Conservation (phyloP, 2,329 filamentous ascomycete genomes). For the Phyllosticta capitalensis region DNA sequence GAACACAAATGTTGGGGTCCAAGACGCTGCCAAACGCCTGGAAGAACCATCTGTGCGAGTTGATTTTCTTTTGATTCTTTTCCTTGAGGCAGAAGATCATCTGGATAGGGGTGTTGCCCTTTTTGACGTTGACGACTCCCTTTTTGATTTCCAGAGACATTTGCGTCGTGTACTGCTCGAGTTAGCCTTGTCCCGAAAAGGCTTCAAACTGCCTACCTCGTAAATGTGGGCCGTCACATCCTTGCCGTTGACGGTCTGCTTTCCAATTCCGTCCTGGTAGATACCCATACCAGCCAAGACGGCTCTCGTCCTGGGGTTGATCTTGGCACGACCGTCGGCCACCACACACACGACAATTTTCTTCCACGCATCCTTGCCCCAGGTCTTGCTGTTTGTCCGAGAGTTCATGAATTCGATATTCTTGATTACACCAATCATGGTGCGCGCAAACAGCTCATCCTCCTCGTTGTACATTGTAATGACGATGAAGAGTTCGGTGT, state of each 20-base stretch:
- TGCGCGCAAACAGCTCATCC: slow-evolving; percentile 88
- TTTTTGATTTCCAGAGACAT: slow-evolving; percentile 85
- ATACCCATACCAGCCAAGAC: slow-evolving; percentile 88
- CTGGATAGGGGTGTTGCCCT: slow-evolving; percentile 79
- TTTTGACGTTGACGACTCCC: slow-evolving; percentile 73
- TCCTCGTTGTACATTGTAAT: slow-evolving; percentile 99
- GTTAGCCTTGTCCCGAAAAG: not conserved
- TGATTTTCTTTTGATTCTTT: slow-evolving; percentile 99
- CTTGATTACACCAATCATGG: slow-evolving; percentile 95
- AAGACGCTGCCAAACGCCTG: slow-evolving; percentile 87
- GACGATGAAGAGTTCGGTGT: slow-evolving; percentile 92
- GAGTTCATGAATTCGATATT: slow-evolving; percentile 98
- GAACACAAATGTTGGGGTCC: slow-evolving; percentile 91
- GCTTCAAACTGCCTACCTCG: slow-evolving; percentile 34
- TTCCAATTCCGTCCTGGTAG: slow-evolving; percentile 96
- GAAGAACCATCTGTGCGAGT: slow-evolving; percentile 99
- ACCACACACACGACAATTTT: slow-evolving; percentile 99
- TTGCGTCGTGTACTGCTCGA: slow-evolving; percentile 62
- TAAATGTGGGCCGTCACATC: slow-evolving; percentile 97
- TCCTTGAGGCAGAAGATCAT: slow-evolving; percentile 98
- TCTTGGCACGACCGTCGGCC: slow-evolving; percentile 93
- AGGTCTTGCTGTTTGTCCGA: slow-evolving; percentile 86
- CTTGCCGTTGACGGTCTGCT: slow-evolving; percentile 94
- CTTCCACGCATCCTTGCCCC: slow-evolving; percentile 98
- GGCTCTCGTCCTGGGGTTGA: slow-evolving; percentile 83